Conservation (phyloP, 345 rosid species). For the Brassica carinata region DNA sequence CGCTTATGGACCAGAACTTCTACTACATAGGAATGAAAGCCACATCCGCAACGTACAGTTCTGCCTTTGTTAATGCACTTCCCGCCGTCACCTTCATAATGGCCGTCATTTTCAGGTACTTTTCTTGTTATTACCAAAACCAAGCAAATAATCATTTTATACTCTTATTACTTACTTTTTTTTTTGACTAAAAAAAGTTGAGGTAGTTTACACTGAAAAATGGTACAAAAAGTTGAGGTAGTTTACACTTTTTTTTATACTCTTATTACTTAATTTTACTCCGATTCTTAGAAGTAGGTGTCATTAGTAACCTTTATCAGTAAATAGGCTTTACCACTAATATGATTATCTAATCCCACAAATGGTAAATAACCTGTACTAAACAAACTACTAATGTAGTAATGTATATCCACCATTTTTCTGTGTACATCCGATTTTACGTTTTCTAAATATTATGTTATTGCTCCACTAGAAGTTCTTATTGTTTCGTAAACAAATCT, state of each 20-base stretch:
- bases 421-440: background rate
- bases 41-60: constrained; percentile 84
- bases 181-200: too few relatives aligned
- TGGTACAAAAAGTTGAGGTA: too few relatives aligned
- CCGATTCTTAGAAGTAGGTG: background rate
- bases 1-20: constrained; percentile 86
- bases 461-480: background rate
- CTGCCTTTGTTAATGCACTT: constrained; percentile 69
- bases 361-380: background rate
- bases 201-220: too few relatives aligned
- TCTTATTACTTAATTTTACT: background rate
- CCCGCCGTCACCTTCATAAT: constrained; percentile 85
- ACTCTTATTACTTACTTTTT: background rate
- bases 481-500: background rate
- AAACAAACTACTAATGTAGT: background rate
- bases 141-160: background rate
- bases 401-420: background rate
- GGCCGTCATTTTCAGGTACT: constrained; percentile 85
- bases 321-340: background rate
- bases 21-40: constrained; percentile 81
- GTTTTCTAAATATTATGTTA: background rate
- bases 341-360: background rate
- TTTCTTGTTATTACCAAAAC: constrained; percentile 1
- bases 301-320: background rate
- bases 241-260: background rate